Evolutionary conservation across 306 rosid species (phyloP).

Genomic region (Acacia crassicarpa): DNA sequence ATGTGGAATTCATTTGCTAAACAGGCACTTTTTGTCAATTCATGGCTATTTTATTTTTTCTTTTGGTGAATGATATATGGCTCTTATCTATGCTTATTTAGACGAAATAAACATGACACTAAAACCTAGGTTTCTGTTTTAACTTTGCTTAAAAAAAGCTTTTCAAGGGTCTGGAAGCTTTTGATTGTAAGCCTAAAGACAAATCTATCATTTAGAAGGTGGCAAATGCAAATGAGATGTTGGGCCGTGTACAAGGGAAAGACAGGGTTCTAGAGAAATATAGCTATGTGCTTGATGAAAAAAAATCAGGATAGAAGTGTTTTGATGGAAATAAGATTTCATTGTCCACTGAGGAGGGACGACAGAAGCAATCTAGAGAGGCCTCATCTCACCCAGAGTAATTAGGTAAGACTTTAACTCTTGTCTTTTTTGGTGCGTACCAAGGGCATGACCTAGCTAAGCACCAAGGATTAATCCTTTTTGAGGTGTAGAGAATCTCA

Average conservation of each 20-base stretch:
- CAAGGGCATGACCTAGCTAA: neutral
- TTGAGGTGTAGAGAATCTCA: neutral
- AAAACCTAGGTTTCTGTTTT: slow-evolving; percentile 28
- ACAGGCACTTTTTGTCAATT: neutral
- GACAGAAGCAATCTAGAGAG: slow-evolving; percentile 32
- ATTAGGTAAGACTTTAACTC: slow-evolving; percentile 6
- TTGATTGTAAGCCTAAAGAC: slow-evolving; percentile 84
- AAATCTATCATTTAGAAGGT: slow-evolving; percentile 71
- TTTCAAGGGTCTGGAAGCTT: slow-evolving; percentile 86
- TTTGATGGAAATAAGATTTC: slow-evolving; percentile 23
- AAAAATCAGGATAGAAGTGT: slow-evolving; percentile 35
- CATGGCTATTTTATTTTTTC: neutral
- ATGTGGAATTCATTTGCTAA: slow-evolving; percentile 14
- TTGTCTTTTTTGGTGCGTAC: neutral
- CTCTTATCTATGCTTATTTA: neutral
- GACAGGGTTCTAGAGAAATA: slow-evolving; percentile 78
- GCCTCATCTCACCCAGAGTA: slow-evolving; percentile 32
- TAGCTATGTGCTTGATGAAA: slow-evolving; percentile 44
- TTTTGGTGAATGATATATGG: neutral
- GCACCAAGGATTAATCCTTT: neutral
- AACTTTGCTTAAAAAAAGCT: slow-evolving; percentile 50
- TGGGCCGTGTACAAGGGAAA: slow-evolving; percentile 64
- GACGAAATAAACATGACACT: slow-evolving; percentile 6
- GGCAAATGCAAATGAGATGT: slow-evolving; percentile 75
- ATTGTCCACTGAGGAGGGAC: slow-evolving; percentile 15